Evolutionary conservation across 2,329 filamentous ascomycete species (phyloP), one percentile per base, ranked within the genome.

Genomic region (Xylaria sp.): DNA sequence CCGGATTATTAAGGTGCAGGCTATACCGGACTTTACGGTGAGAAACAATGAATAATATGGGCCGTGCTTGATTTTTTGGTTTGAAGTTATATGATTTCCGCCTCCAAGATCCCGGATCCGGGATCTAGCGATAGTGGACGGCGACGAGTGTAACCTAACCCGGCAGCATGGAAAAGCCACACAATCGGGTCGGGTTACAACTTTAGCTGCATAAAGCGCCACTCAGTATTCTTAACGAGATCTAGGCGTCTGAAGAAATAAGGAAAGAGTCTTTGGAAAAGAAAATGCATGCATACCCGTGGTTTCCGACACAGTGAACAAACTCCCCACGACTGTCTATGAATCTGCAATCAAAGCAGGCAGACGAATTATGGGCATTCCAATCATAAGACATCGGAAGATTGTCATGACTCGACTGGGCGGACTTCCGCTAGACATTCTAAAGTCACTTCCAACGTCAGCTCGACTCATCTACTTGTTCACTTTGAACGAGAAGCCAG

Each of bases 341-440:
- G 10, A 38, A 44, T 31, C 38, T 23, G 11, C 31, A 31, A 48
- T 20, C n/a, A 40, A 46, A 33, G 6, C 11, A 49, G 36, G 5
- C 36, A 44, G 7, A 53, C 13, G 49, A 62, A 48, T 10, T 15
- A 40, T 10, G 2, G 58, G 11, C 13, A 33, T 26, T 31, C 6
- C 20, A 53, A 46, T 11, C 28, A 9, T 6, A 46, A 63, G 15
- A 20, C 15, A 54, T 13, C 9, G 36, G 15, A 38, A 46, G 3
- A 48, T 20, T 42, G 33, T 23, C 28, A 58, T 65, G 33, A 48
- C 40, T 66, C 17, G 33, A 58, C 15, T 57, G 23, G 63, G 31
- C 23, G 15, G 33, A 33, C 33, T 49, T 44, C 17, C n/a, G 9
- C 33, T 33, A 33, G 7, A 20, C 23, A 23, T 23, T 23, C 23